Evolutionary conservation across 108 stramenopile species (phyloP).

Genomic region (Cyclotella atomus): DNA sequence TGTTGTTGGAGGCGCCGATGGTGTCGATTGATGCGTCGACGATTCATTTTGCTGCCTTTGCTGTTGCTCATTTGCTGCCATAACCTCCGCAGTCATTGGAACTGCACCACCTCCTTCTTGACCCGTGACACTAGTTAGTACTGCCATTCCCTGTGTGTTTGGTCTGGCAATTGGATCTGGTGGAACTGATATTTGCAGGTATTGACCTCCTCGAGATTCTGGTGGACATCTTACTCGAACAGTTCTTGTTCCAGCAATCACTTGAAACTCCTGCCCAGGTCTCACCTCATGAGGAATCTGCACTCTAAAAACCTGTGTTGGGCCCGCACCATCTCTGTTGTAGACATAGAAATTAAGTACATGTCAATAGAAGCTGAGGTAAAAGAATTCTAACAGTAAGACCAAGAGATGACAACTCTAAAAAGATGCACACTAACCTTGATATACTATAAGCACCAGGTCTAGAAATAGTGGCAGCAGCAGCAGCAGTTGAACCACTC

Average conservation of each 20-base stretch:
- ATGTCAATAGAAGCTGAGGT: not conserved
- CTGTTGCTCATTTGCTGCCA: constrained; percentile 50
- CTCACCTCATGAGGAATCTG: constrained; percentile 74
- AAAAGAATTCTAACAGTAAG: not conserved
- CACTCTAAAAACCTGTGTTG: constrained; percentile 82
- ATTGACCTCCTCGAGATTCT: constrained; percentile 72
- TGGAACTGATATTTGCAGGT: constrained; percentile 82
- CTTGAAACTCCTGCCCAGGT: constrained; percentile 79
- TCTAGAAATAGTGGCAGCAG: constrained; percentile 8
- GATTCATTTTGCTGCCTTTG: constrained; percentile 23
- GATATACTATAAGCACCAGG: constrained; percentile 29
- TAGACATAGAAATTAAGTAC: constrained; percentile 20
- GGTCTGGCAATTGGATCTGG: constrained; percentile 67
- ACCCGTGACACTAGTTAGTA: constrained; percentile 56
- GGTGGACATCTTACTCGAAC: constrained; percentile 85
- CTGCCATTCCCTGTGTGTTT: constrained; percentile 56
- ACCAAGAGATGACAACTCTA: not conserved
- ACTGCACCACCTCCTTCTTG: constrained; percentile 67
- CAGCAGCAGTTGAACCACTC: not conserved
- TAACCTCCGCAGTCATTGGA: constrained; percentile 65
- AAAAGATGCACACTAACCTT: constrained; percentile 1
- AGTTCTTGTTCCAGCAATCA: constrained; percentile 56
- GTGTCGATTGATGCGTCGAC: too few relatives aligned
- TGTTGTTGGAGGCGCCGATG: constrained; percentile 54
- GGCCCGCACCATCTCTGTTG: constrained; percentile 61